Evolutionary conservation across 2,329 filamentous ascomycete species (phyloP).

Genomic region (Aspergillus neoniger): DNA sequence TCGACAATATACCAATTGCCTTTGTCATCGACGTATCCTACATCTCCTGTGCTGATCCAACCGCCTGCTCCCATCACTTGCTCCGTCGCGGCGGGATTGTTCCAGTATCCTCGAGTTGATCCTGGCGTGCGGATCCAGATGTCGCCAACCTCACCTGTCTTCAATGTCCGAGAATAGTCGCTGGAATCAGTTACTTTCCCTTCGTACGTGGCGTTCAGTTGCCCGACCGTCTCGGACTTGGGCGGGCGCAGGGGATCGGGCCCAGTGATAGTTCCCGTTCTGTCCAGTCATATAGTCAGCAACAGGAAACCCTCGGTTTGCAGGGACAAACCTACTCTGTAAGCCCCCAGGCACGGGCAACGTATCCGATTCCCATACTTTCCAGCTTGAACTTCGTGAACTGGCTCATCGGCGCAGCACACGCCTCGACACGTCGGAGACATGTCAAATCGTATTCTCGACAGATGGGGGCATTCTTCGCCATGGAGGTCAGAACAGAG

Average conservation of each 20-base stretch:
- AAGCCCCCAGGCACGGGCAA: neutral
- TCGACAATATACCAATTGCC: slow-evolving; percentile 1
- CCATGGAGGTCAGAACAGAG: neutral
- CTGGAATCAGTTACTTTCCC: neutral
- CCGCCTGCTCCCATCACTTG: neutral
- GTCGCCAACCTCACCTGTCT: neutral
- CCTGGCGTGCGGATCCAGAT: slow-evolving; percentile 1
- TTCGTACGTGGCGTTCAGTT: neutral
- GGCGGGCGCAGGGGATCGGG: neutral
- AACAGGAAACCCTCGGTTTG: neutral
- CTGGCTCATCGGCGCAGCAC: neutral
- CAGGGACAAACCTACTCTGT: neutral
- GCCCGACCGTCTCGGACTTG: neutral
- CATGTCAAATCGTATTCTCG: neutral
- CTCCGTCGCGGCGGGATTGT: neutral
- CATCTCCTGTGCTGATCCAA: neutral
- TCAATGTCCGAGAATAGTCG: neutral
- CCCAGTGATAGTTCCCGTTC: neutral
- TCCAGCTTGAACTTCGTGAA: neutral
- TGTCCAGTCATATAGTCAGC: neutral
- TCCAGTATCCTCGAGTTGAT: neutral
- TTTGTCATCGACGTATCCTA: neutral
- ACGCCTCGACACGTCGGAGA: neutral
- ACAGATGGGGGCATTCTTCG: neutral
- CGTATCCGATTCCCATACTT: neutral